Evolutionary conservation across 2,329 filamentous ascomycete genomes (phyloP).

Genomic region (Fusarium algeriense): DNA sequence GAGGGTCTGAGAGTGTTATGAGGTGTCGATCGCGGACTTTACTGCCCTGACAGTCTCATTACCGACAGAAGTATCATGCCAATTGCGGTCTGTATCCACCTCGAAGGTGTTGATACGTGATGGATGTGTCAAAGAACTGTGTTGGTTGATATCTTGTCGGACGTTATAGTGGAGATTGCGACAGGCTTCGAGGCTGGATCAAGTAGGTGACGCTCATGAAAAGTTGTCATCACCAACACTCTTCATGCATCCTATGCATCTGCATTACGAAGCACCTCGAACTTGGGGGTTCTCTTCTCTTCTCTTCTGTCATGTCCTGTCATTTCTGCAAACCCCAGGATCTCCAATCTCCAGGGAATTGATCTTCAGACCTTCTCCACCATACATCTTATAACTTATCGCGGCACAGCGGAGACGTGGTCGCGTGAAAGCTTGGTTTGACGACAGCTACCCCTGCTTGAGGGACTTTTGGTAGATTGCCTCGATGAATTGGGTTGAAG

Average conservation of each 20-base stretch:
- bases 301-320: neutral
- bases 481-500: conserved; percentile 11
- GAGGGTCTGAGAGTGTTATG: conserved; percentile 21
- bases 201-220: conserved; percentile 35
- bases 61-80: conserved; percentile 26
- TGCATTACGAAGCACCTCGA: conserved; percentile 17
- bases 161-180: conserved; percentile 23
- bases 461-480: conserved; percentile 37
- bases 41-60: conserved; percentile 36
- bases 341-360: conserved; percentile 1
- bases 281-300: conserved; percentile 1
- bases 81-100: conserved; percentile 15
- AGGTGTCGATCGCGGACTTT: conserved; percentile 35
- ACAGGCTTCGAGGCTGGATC: conserved; percentile 31
- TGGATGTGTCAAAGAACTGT: conserved; percentile 16
- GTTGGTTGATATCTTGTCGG: conserved; percentile 39
- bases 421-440: conserved; percentile 25
- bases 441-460: conserved; percentile 24
- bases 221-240: conserved; percentile 42
- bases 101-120: conserved; percentile 26
- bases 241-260: conserved; percentile 29
- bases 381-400: conserved; percentile 19
- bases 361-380: conserved; percentile 28
- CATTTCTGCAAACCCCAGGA: conserved; percentile 7
- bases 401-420: conserved; percentile 35